A percentile compares a stretch with the other conserved stretches of the same genome.
Conservation (phyloP, 345 rosid species). For the Erucastrum elatum region DNA sequence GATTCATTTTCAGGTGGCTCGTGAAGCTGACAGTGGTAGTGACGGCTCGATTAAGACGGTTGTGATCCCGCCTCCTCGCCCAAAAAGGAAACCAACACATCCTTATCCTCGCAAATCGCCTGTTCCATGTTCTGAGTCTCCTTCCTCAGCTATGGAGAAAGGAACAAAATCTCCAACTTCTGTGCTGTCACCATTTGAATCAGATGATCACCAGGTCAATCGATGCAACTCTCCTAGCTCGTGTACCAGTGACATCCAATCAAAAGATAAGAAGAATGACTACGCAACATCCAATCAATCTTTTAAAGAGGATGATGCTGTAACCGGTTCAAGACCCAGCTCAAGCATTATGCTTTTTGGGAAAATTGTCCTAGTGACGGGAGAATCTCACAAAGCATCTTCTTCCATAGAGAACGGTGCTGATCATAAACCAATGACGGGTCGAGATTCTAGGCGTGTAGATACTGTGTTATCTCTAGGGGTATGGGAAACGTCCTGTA, state of each 20-base stretch:
- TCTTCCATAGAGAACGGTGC: constrained; percentile 6
- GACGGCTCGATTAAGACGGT: constrained; percentile 44
- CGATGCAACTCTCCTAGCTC: constrained; percentile 64
- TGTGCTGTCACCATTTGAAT: constrained; percentile 50
- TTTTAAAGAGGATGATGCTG: constrained; percentile 31
- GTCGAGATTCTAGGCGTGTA: constrained; percentile 25
- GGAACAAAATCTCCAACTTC: constrained; percentile 63
- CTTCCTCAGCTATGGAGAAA: constrained; percentile 48
- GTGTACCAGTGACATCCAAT: constrained; percentile 49
- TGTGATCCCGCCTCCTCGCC: constrained; percentile 92
- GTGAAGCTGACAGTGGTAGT: constrained; percentile 43
- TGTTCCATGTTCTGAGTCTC: constrained; percentile 34
- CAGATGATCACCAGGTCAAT: constrained; percentile 54
- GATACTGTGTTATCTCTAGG: constrained; percentile 50
- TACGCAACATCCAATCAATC: constrained; percentile 33
- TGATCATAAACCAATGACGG: constrained; percentile 4
- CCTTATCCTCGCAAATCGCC: constrained; percentile 84
- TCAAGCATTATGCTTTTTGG: constrained; percentile 73
- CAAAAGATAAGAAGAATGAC: constrained; percentile 39
- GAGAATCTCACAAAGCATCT: constrained; percentile 32
- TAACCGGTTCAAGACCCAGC: constrained; percentile 6
- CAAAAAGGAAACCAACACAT: constrained; percentile 75
- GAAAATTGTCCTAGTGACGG: constrained; percentile 49
- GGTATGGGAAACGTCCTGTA: constrained; percentile 45
- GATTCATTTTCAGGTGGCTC: constrained; percentile 56